Base-by-base conservation (phyloP, 495 filamentous ascomycete species). In the Aspergillus conjunctus region DNA sequence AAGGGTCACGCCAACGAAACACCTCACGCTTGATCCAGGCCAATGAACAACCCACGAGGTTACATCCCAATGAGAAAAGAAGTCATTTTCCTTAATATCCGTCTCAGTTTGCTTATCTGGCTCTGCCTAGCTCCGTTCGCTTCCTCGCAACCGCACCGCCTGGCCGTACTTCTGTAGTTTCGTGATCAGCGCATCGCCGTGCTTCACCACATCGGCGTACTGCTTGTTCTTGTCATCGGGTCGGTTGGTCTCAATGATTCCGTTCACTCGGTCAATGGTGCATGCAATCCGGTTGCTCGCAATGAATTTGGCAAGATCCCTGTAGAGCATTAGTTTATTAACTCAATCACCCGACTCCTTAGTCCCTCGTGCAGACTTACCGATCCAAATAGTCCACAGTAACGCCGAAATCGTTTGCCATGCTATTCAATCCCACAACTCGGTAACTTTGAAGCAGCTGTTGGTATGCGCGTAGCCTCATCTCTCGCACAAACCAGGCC, bases 141-240 rank as follows among this genome's bases (percentile, higher is more conserved):
- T 98, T 22, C 94, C 94, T 61, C 95, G 84, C 76, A 98, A 82
- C 66, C 95, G 83, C 32, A 98, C 94, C 4, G 93, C 88, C 79
- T 98, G 94, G 20, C 94, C 94, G 70, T 97, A 98, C 79, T 98
- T 98, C 79, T 98, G 94, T 53, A 98, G 81, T 82, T 98, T 98
- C 60, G 95, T 98, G 73, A 98, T 97, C 51, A 98, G 78, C 67
- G 93, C 87, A 77, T 98, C 94, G 30, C 94, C 94, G 68, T 97
- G 93, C 81, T 93, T 94, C 51, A 98, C 91, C 34, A 97, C 91
- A 68, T 97, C 94, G 51, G 92, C 86, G 73, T 98, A 98, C 75
- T 98, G 94, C 81, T 95, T 96, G 81, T 97, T 97, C 85, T 98
- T 98, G 74, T 96, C 92, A 69, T 97, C 95, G 4, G 94, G 93